Evolutionary conservation across 495 filamentous ascomycete species (phyloP), one percentile per base, ranked within the genome.

Genomic region (Annulohypoxylon nitens): DNA sequence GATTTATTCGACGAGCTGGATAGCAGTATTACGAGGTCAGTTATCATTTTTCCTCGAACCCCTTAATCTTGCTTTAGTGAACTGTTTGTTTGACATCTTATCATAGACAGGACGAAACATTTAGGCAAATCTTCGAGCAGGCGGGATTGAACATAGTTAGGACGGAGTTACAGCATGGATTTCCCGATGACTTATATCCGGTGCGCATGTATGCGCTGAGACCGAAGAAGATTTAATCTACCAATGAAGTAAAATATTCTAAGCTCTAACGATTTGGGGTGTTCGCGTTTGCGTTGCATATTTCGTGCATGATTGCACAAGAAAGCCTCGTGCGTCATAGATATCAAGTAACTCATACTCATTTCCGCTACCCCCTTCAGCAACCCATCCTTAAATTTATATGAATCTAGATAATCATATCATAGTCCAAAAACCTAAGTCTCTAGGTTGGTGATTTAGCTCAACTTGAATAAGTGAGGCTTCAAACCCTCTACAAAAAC

Each of bases 1-100:
- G 94, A 98, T 82, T 79, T 92, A 26, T 97, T 89, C 77, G 94
- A 97, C 78, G 87, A 90, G 41, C 67, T 83, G 70, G 95, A 98
- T 78, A 93, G 88, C 70, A 92, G 90, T 78, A 93, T 97, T 12
- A 97, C 93, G 9, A 86, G 87, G 83, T 84, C 63, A 64, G 81
- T 70, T 54, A 2, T 8, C 0, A 5, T 20, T 18, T 58, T 33
- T 6, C 2, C 55, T 61, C 5, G 25, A 47, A 6, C 14, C 25
- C 47, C 30, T 59, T 4, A 14, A 30, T 57, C 25, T 18, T 1
- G n/a, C 14, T 12, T 26, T 9, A 37, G 53, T 36, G 11, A 20
- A 12, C 25, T 1, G 8, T 5, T 61, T 57, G 18, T 14, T 34
- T 73, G 34, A 73, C 25, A 16, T 37, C 6, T 12, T 16, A 34